phyloP scores from a whole-genome alignment of 1,284 basidiomycete species.

The Rhodotorula sp. region DNA sequence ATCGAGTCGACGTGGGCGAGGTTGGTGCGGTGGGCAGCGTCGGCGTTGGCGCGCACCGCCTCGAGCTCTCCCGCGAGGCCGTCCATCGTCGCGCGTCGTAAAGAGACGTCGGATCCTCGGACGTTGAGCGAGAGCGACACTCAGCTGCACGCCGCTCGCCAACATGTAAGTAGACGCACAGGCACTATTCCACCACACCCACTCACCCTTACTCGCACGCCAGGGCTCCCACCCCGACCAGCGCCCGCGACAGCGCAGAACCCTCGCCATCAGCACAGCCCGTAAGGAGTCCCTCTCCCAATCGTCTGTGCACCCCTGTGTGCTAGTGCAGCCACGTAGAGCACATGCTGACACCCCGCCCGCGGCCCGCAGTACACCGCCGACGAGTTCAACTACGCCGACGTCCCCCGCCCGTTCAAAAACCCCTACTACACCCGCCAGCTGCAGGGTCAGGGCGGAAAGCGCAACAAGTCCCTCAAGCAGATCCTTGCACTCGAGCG shows the following conservation, averaged over 20 bases:
- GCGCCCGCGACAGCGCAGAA: neutral
- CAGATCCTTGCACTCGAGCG: slow-evolving; percentile 45
- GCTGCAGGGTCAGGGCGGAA: slow-evolving; percentile 10
- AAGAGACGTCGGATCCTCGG: neutral
- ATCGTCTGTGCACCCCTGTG: neutral
- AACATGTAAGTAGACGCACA: no score
- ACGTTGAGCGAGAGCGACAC: neutral
- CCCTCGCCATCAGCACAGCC: neutral
- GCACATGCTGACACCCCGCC: neutral
- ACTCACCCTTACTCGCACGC: neutral
- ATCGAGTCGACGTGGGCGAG: slow-evolving; percentile 25
- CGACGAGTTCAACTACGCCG: slow-evolving; percentile 37
- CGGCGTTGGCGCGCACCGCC: neutral
- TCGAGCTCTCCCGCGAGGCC: neutral
- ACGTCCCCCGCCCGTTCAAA: slow-evolving; percentile 43
- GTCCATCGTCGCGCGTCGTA: neutral
- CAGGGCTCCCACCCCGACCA: neutral
- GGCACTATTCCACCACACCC: fast-evolving
- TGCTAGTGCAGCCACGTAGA: neutral
- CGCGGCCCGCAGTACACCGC: slow-evolving; percentile 17
- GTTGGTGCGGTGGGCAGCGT: neutral
- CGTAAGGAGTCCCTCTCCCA: neutral
- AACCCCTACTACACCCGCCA: slow-evolving; percentile 35
- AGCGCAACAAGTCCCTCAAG: slow-evolving; percentile 44
- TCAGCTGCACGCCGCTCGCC: neutral